phyloP scores from a whole-genome alignment of 257 asterid species.

The Solanum ahanhuiri region DNA sequence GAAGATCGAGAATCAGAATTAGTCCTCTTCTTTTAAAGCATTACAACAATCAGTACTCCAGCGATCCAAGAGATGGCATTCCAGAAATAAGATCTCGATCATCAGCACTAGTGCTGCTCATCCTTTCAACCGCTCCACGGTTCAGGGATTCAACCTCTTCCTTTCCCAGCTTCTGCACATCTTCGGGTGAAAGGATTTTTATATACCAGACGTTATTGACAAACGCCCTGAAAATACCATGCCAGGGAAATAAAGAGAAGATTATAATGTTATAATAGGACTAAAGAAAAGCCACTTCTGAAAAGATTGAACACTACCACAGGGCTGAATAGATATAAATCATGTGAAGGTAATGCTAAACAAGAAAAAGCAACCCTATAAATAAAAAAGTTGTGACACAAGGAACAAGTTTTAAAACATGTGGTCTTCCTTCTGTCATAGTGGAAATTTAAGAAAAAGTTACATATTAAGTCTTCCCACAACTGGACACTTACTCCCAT shows the following conservation, averaged over 20 bases:
- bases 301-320: background rate
- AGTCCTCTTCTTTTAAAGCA: background rate
- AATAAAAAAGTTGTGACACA: background rate
- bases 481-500: conserved; percentile 67
- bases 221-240: conserved; percentile 50
- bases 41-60: conserved; percentile 34
- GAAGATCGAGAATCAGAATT: background rate
- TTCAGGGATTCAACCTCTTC: conserved; percentile 52
- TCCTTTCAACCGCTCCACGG: conserved; percentile 32
- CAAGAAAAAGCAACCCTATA: background rate
- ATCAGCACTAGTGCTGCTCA: conserved; percentile 21
- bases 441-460: background rate
- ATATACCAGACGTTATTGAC: conserved; percentile 92
- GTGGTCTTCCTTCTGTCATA: background rate
- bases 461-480: background rate
- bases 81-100: conserved; percentile 44
- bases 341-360: background rate
- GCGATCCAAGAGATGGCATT: conserved; percentile 66
- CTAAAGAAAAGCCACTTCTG: background rate
- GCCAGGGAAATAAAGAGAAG: background rate
- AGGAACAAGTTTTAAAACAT: background rate
- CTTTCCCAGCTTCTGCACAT: conserved; percentile 69
- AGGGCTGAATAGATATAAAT: background rate
- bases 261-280: background rate
- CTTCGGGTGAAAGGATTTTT: conserved; percentile 94